Percentiles rank a stretch among this genome's conserved stretches.
Conservation (phyloP, 208 protist genomes). For the Acanthamoeba culbertsoni region DNA sequence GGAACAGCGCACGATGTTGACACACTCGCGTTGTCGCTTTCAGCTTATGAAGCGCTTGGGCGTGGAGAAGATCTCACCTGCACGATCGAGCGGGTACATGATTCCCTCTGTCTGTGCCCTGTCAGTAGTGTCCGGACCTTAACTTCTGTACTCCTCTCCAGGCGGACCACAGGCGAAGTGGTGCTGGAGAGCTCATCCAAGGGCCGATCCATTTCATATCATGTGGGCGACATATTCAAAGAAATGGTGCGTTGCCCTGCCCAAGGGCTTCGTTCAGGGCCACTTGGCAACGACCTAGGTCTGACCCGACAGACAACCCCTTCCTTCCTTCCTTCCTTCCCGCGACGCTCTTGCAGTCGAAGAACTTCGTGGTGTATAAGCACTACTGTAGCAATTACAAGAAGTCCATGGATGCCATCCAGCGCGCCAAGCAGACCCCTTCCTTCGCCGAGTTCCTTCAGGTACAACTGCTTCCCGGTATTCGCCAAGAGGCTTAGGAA, state of each 20-base stretch:
- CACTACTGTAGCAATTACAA: constrained; percentile 44
- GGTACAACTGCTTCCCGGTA: too few species aligned
- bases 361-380: constrained; percentile 47
- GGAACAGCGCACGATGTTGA: background rate
- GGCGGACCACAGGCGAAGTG: background rate
- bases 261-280: too few species aligned
- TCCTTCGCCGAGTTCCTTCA: constrained; percentile 6
- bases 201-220: background rate
- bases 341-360: background rate
- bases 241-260: background rate
- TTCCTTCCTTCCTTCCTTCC: background rate
- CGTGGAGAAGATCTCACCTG: constrained; percentile 5
- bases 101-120: background rate
- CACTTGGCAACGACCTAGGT: too few species aligned
- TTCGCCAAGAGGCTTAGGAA: too few species aligned
- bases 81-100: background rate
- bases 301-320: too few species aligned
- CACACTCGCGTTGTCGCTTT: background rate
- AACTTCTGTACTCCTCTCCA: too few species aligned
- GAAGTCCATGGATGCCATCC: constrained; percentile 45
- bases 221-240: constrained; percentile 42
- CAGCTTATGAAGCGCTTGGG: constrained; percentile 31
- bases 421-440: background rate
- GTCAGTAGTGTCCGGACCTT: too few species aligned
- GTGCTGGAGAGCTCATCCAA: constrained; percentile 26